A percentile compares a stretch with the other conserved stretches of the same genome.
phyloP scores from a whole-genome alignment of 2,329 filamentous ascomycete species.

The Aspergillus sojae region DNA sequence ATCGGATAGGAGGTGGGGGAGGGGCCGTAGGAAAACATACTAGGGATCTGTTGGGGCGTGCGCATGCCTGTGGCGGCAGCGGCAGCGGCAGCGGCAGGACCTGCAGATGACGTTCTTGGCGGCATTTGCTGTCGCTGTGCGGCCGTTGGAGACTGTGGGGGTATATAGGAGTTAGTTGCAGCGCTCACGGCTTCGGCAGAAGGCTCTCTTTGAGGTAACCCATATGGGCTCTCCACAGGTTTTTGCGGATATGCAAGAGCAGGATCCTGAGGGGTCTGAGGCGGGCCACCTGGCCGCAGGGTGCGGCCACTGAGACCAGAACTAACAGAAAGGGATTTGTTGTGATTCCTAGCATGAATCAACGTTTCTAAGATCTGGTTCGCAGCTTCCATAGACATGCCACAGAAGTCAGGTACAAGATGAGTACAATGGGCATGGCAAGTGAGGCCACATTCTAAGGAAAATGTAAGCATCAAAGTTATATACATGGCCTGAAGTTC shows the following conservation, averaged over 20 bases:
- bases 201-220: conserved; percentile 37
- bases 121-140: conserved; percentile 48
- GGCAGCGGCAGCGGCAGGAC: conserved; percentile 51
- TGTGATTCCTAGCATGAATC: conserved; percentile 75
- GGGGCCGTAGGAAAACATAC: conserved; percentile 27
- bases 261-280: conserved; percentile 44
- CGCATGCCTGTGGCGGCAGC: conserved; percentile 52
- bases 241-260: conserved; percentile 39
- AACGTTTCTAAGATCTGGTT: conserved; percentile 92
- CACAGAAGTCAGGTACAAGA: conserved; percentile 96
- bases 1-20: neutral
- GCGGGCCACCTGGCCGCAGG: conserved; percentile 58
- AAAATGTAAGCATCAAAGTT: conserved; percentile 3
- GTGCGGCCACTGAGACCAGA: conserved; percentile 66
- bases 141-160: conserved; percentile 49
- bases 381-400: conserved; percentile 97
- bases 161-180: conserved; percentile 45
- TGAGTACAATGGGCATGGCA: conserved; percentile 91
- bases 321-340: conserved; percentile 55
- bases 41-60: conserved; percentile 45
- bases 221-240: conserved; percentile 40
- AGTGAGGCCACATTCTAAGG: conserved; percentile 79
- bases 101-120: conserved; percentile 53
- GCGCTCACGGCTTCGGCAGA: conserved; percentile 47
- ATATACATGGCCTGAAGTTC: neutral